Percentiles rank a stretch among this genome's conserved stretches.
phyloP scores from a whole-genome alignment of 2,329 filamentous ascomycete genomes.

The Sclerotinia borealis region DNA sequence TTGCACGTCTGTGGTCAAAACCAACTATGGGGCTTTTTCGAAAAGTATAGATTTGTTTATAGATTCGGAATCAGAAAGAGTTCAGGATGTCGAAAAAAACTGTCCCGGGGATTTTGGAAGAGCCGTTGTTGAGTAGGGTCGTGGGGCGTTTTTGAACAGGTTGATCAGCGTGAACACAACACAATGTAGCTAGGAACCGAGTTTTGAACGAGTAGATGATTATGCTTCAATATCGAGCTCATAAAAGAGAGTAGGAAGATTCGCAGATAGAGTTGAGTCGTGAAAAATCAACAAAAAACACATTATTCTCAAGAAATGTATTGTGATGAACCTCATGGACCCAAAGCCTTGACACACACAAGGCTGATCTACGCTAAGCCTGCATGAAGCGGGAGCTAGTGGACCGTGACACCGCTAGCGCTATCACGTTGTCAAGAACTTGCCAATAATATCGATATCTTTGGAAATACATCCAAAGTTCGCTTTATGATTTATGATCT shows the following conservation, averaged over 20 bases:
- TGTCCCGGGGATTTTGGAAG: background rate
- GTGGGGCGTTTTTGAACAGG: background rate
- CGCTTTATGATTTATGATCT: background rate
- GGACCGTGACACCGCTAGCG: background rate
- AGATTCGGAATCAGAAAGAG: background rate
- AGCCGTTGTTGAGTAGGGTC: background rate
- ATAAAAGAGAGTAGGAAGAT: background rate
- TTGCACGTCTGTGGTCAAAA: background rate
- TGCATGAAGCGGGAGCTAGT: constrained; percentile 1
- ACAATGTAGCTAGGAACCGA: background rate
- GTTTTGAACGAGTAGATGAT: background rate
- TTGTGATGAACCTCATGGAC: background rate
- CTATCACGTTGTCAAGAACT: background rate
- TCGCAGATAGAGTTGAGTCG: background rate
- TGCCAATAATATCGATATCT: background rate
- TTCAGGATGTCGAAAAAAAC: background rate
- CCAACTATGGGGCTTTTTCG: background rate
- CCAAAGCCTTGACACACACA: constrained; percentile 5
- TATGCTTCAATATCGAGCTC: background rate
- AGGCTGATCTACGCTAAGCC: constrained; percentile 3
- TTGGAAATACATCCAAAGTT: background rate
- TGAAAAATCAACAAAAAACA: background rate
- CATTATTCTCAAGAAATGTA: background rate
- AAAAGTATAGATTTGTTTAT: background rate
- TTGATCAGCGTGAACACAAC: background rate